A percentile compares a stretch with the other conserved stretches of the same genome.
Evolutionary conservation across 2,329 filamentous ascomycete genomes (phyloP).

Genomic region (Cladophialophora psammophila): DNA sequence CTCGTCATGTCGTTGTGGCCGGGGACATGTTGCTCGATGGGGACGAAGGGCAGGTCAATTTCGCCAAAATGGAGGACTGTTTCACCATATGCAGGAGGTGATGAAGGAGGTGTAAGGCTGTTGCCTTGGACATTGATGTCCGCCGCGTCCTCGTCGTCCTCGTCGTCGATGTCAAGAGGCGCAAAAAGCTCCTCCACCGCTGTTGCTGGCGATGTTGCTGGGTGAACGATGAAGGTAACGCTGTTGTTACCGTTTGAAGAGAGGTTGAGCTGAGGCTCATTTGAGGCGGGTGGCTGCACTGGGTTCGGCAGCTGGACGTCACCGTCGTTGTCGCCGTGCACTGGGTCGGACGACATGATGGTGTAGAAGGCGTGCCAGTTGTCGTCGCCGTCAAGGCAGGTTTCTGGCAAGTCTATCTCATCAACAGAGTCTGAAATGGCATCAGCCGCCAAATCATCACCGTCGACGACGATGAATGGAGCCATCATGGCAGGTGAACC

Average conservation of each 20-base stretch:
- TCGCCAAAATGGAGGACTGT: background rate
- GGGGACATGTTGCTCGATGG: background rate
- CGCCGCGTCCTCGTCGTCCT: no score
- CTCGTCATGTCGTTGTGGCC: constrained; percentile 9
- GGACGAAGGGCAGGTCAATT: background rate
- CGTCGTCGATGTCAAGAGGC: background rate
- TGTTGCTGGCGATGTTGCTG: background rate
- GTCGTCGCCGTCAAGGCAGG: background rate
- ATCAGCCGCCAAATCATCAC: no score
- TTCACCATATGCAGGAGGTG: background rate
- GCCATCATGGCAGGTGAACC: no score
- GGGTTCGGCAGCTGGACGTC: background rate
- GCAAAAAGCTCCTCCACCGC: background rate
- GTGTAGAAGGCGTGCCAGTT: background rate
- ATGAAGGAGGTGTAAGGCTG: background rate
- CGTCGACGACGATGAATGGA: no score
- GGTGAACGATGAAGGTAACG: background rate
- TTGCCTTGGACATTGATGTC: background rate
- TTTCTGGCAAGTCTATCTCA: no score
- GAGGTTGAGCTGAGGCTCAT: background rate
- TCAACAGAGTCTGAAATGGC: no score
- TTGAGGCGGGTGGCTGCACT: background rate
- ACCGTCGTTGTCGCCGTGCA: background rate
- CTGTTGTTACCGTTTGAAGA: background rate
- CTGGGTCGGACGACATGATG: background rate